Evolutionary conservation across 257 asterid species (phyloP), one percentile per base, ranked within the genome.

Genomic region (Solanum tarapatanum): DNA sequence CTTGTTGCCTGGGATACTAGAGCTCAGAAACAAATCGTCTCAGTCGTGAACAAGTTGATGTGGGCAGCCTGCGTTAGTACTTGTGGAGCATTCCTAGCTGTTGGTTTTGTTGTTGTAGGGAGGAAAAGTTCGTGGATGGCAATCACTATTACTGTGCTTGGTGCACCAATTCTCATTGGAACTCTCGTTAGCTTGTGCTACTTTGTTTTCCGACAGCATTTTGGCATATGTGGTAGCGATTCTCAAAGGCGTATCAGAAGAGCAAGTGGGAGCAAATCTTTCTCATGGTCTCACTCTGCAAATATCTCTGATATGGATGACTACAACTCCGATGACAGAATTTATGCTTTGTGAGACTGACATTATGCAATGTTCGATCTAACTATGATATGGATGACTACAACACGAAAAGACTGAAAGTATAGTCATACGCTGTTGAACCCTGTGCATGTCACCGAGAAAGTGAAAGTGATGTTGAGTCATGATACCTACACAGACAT

Each of bases 1-100:
- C 80, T 97, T 76, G 97, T 97, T 12, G 98, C 99, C 0, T 96
- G 98, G 99, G 99, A 97, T 83, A 96, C 99, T 2, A 89, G 91
- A 26, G 97, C 99, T 19, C 99, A 97, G 92, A 95, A 91, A 88
- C 94, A 90, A 82, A 94, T 97, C 0, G 99, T 97, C 30, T 94
- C 98, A 0, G 95, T 97, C 6, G 98, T 97, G 87, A 97, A 97
- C 84, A 97, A 97, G 93, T 84, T 97, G 90, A 96, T 97, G 99
- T 97, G 99, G 99, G 95, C 98, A 0, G 99, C 99, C 3, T 94
- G 99, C 14, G 86, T 96, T 23, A 94, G 97, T 92, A 97, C 99
- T 1, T 97, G 98, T 19, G 99, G 99, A 4, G 98, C 99, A 3
- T 97, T 94, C 84, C 41, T 97, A 82, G 94, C 99, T 0, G 91